These are phyloP conservation scores for Colletotrichum spinosum DNA, from an alignment of 2,329 filamentous ascomycete genomes.

Conservation along the genomic window DNA sequence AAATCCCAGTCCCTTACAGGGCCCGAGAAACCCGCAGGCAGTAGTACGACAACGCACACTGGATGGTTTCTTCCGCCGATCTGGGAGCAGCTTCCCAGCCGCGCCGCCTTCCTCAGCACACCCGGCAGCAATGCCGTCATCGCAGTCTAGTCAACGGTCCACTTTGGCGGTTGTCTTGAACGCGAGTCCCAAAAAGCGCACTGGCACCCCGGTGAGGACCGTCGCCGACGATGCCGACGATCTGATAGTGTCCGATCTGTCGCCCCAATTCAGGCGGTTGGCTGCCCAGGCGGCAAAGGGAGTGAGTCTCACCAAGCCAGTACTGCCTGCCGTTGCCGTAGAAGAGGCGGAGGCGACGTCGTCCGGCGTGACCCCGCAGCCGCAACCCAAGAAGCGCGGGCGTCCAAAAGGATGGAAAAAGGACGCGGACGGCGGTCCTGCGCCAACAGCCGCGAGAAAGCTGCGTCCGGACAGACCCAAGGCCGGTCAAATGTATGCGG, in stretches of 20 bases:
- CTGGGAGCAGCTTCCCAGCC: not conserved
- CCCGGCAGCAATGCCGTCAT: conserved; percentile 8
- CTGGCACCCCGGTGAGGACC: conserved; percentile 12
- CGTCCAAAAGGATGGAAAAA: conserved; percentile 57
- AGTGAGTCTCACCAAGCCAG: conserved; percentile 35
- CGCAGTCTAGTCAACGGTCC: conserved; percentile 23
- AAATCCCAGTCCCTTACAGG: not conserved
- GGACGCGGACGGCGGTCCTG: conserved; percentile 28
- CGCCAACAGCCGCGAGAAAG: conserved; percentile 37
- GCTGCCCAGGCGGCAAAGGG: conserved; percentile 25
- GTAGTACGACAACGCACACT: conserved; percentile 24
- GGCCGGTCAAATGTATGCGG: conserved; percentile 32
- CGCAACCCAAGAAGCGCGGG: conserved; percentile 50
- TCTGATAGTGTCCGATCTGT: conserved; percentile 40
- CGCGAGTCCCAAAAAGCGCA: conserved; percentile 13
- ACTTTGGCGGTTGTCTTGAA: conserved; percentile 34
- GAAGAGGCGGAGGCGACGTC: conserved; percentile 12
- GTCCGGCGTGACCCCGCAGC: not conserved
- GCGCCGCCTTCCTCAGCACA: not conserved
- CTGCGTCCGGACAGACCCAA: conserved; percentile 45
- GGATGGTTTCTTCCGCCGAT: conserved; percentile 17
- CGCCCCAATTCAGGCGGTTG: conserved; percentile 33
- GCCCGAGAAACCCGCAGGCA: not conserved
- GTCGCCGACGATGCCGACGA: conserved; percentile 35
- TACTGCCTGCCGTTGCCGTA: conserved; percentile 8